Conservation (phyloP, 164 flowering plant genomes). For the Echeveria elegans region DNA sequence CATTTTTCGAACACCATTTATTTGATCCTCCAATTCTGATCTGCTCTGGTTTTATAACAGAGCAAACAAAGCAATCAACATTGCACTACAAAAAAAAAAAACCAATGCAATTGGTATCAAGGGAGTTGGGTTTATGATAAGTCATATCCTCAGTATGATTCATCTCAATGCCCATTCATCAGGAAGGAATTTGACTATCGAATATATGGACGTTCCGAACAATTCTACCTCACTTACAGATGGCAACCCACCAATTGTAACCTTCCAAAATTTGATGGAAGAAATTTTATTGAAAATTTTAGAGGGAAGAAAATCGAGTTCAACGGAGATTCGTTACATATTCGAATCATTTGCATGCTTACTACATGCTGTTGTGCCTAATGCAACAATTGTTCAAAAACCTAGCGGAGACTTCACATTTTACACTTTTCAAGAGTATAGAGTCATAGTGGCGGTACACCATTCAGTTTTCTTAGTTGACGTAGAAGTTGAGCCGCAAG, state of each 20-base stretch:
- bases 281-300: neutral
- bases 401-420: neutral
- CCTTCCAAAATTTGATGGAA: conserved; percentile 13
- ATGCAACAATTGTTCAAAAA: neutral
- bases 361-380: neutral
- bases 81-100: neutral
- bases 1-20: too few relatives aligned
- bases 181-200: conserved; percentile 27
- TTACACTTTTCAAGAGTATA: conserved; percentile 29
- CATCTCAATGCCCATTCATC: conserved; percentile 23
- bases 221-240: conserved; percentile 20
- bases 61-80: too few relatives aligned
- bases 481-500: conserved; percentile 25
- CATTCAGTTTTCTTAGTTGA: conserved; percentile 37
- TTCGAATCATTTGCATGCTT: neutral
- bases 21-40: too few relatives aligned
- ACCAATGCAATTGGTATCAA: conserved; percentile 21
- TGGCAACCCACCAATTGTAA: conserved; percentile 32
- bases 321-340: neutral
- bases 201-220: conserved; percentile 32
- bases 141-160: conserved; percentile 27
- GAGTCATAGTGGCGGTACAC: conserved; percentile 22
- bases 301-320: conserved; percentile 6
- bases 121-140: conserved; percentile 32
- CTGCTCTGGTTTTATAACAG: neutral